These are phyloP conservation scores for Lagerstroemia speciosa DNA, from an alignment of 345 rosid species.

Conservation along the genomic window DNA sequence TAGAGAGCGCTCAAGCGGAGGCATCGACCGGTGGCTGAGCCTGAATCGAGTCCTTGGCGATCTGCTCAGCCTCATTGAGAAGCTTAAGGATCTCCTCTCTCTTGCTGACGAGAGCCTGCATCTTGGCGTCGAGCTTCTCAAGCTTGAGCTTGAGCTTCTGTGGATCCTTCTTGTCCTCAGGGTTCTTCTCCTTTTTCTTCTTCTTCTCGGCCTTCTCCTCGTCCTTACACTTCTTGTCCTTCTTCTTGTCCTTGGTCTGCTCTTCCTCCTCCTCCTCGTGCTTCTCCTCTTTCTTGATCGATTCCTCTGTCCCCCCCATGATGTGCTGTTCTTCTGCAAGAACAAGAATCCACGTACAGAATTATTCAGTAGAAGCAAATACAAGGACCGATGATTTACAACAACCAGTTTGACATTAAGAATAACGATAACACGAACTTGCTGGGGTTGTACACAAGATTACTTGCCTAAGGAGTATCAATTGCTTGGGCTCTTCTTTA, in stretches of 20 bases:
- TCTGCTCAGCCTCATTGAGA: slow-evolving; percentile 30
- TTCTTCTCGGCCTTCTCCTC: slow-evolving; percentile 32
- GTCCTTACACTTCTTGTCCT: slow-evolving; percentile 20
- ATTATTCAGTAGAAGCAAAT: background rate
- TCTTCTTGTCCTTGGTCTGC: slow-evolving; percentile 21
- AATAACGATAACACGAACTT: background rate
- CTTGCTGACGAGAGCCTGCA: slow-evolving; percentile 41
- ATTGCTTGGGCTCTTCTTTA: background rate
- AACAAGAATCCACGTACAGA: background rate
- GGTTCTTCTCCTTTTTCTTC: slow-evolving; percentile 38
- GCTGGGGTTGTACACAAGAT: background rate
- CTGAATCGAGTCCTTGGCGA: slow-evolving; percentile 7
- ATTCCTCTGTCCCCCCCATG: slow-evolving; percentile 34
- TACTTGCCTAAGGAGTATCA: background rate
- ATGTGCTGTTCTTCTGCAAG: background rate
- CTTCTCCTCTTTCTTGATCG: slow-evolving; percentile 12
- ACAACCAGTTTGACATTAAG: background rate
- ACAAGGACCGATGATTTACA: background rate
- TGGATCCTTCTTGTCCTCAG: slow-evolving; percentile 66
- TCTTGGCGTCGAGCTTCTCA: slow-evolving; percentile 54
- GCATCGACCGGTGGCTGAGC: slow-evolving; percentile 1
- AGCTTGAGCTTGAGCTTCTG: slow-evolving; percentile 52
- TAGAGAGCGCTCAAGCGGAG: background rate
- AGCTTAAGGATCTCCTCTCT: slow-evolving; percentile 46
- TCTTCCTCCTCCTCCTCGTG: slow-evolving; percentile 17